Base-by-base conservation (phyloP, 2,329 filamentous ascomycete genomes). In the Elsinoe perseae region DNA sequence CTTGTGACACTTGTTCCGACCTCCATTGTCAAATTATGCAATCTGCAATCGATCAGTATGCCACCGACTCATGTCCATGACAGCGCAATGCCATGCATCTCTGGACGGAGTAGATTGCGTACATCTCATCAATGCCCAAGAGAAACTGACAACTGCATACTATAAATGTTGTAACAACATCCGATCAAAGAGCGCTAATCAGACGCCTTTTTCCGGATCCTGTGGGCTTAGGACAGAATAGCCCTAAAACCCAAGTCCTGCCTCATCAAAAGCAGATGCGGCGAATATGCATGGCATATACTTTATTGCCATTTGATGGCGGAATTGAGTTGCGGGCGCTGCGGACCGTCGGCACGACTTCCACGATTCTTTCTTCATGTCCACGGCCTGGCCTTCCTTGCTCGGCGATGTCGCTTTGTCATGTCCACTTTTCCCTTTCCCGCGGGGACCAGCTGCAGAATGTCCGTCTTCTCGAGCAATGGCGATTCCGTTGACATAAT, bases 321-420 rank as follows among this genome's bases (percentile, higher is more conserved):
- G 23, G 32, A 43, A 38, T 53, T 16, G 34, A 21, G 21, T 56
- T 56, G 20, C 53, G 53, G 53, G 30, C 53, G 53, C 53, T 28
- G 53, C 53, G 53, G 53, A 42, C 38, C 53, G 53, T 16, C 23
- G 14, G 18, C 48, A 25, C 48, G 48, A 52, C 48, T 38, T 38
- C 48, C 40, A 44, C 40, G 16, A 20, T 44, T 25, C 40, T 20
- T 28, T 30, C 23, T 32, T 28, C 25, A 20, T 50, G 23, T 50
- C 44, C 44, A 50, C 43, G 43, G 23, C 43, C 43, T 46, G 43
- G 43, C 25, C 40, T 44, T 21, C 40, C 40, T 21, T 25, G 40
- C 44, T 50, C 25, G 44, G 44, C 28, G 18, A 50, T 28, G 44
- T 50, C 25, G 27, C 44, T 18, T 50, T 50, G 44, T 50, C 44